A percentile compares a stretch with the other conserved stretches of the same genome.
phyloP scores from a whole-genome alignment of 2,329 filamentous ascomycete species.

The Ophiocordyceps unilateralis region DNA sequence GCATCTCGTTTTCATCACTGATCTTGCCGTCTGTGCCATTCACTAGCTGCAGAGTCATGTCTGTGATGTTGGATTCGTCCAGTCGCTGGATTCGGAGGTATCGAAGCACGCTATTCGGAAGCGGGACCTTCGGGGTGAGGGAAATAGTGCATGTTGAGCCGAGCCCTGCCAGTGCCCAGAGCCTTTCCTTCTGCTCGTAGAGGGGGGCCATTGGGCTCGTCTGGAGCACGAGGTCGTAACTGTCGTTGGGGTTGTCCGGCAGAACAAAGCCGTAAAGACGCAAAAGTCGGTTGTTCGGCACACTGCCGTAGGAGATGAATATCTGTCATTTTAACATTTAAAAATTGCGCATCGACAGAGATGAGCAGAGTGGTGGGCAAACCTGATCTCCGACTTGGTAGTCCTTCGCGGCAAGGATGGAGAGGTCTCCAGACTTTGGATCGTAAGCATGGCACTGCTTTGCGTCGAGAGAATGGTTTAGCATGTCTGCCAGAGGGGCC shows the following conservation, averaged over 20 bases:
- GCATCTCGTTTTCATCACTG: conserved; percentile 13
- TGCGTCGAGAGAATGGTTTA: conserved; percentile 17
- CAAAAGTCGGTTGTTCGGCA: conserved; percentile 18
- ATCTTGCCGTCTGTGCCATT: conserved; percentile 10
- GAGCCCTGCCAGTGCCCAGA: conserved; percentile 16
- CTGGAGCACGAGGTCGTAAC: conserved; percentile 17
- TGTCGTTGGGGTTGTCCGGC: conserved; percentile 17
- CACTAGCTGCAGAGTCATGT: conserved; percentile 8
- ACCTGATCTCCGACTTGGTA: conserved; percentile 18
- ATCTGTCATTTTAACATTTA: conserved; percentile 6
- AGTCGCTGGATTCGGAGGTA: conserved; percentile 18
- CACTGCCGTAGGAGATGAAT: conserved; percentile 15
- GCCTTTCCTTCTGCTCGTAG: conserved; percentile 16
- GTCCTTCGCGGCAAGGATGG: conserved; percentile 9
- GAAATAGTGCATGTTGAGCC: conserved; percentile 14
- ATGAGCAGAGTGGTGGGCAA: conserved; percentile 4
- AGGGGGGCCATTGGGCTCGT: conserved; percentile 15
- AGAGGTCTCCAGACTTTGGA: conserved; percentile 13
- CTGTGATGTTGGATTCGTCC: conserved; percentile 11
- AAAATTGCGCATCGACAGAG: conserved; percentile 1
- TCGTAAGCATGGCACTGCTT: conserved; percentile 18
- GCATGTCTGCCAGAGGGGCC: conserved; percentile 19
- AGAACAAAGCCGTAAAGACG: conserved; percentile 20
- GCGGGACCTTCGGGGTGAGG: conserved; percentile 15
- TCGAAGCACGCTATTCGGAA: conserved; percentile 15